A percentile compares a stretch with the other conserved stretches of the same genome.
Evolutionary conservation across 1,284 basidiomycete genomes (phyloP).

Genomic region (Cryptococcus hybrid): DNA sequence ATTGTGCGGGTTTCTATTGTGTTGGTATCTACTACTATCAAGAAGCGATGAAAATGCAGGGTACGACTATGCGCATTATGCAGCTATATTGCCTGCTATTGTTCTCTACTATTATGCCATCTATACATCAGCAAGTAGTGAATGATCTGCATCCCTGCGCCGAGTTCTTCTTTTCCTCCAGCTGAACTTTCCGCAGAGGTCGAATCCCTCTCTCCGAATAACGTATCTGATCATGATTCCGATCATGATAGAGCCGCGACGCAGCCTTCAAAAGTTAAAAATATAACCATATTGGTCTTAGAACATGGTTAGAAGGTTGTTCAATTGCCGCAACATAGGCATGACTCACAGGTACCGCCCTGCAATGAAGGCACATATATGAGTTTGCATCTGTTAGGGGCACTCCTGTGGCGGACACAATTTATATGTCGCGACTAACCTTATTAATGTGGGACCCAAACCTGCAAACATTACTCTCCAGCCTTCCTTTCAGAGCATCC

Average conservation of each 20-base stretch:
- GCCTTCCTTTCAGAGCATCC: slow-evolving; percentile 65
- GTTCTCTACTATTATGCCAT: too few relatives aligned
- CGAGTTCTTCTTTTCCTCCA: too few relatives aligned
- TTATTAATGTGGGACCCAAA: slow-evolving; percentile 70
- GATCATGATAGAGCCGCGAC: slow-evolving; percentile 32
- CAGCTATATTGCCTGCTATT: too few relatives aligned
- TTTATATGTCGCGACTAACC: slow-evolving; percentile 54
- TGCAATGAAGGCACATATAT: slow-evolving; percentile 2
- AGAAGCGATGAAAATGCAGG: too few relatives aligned
- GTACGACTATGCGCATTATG: too few relatives aligned
- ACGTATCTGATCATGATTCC: slow-evolving; percentile 9
- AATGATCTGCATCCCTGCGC: too few relatives aligned
- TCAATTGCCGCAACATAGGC: neutral
- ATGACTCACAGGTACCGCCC: slow-evolving; percentile 34
- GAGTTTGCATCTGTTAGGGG: neutral
- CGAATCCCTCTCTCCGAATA: neutral
- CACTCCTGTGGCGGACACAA: neutral
- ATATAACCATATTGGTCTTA: slow-evolving; percentile 51
- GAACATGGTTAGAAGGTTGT: neutral
- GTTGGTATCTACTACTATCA: too few relatives aligned
- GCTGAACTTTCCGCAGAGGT: too few relatives aligned
- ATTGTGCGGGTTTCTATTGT: too few relatives aligned
- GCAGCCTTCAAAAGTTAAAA: slow-evolving; percentile 48
- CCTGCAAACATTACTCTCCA: slow-evolving; percentile 68
- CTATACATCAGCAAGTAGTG: too few relatives aligned